Percentiles rank a stretch among this genome's conserved stretches.
Conservation (phyloP, 2,329 filamentous ascomycete species). For the Aspergillus nomiae region DNA sequence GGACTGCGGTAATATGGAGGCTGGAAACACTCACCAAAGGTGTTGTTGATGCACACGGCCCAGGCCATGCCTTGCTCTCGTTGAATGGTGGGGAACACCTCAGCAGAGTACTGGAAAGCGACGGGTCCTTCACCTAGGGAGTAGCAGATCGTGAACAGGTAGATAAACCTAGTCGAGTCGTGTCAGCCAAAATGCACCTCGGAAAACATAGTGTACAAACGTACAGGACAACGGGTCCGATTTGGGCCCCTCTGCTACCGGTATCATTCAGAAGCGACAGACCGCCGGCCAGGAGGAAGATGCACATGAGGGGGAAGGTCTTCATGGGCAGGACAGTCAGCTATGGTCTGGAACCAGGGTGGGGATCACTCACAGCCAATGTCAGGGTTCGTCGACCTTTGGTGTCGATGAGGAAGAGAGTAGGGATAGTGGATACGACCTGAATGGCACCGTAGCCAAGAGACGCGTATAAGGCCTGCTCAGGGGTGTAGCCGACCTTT, state of each 20-base stretch:
- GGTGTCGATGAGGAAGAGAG: conserved; percentile 66
- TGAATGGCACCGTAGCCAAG: conserved; percentile 66
- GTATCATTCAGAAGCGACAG: conserved; percentile 53
- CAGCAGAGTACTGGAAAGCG: conserved; percentile 54
- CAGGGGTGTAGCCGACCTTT: conserved; percentile 55
- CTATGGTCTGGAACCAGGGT: no score
- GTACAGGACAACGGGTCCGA: conserved; percentile 27
- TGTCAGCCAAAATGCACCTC: not conserved
- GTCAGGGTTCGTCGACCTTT: conserved; percentile 61
- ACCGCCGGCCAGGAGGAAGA: conserved; percentile 62
- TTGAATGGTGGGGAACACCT: conserved; percentile 57
- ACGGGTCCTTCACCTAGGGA: conserved; percentile 62
- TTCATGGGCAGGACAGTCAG: conserved; percentile 35
- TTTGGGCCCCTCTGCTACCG: conserved; percentile 36
- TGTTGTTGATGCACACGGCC: conserved; percentile 32
- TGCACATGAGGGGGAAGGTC: conserved; percentile 67
- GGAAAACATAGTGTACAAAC: not conserved
- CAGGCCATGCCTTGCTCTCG: conserved; percentile 40
- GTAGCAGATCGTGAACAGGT: conserved; percentile 65
- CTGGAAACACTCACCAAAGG: conserved; percentile 20
- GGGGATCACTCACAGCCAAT: conserved; percentile 20
- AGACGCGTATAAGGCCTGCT: conserved; percentile 62
- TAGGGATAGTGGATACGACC: conserved; percentile 63
- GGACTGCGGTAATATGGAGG: not conserved
- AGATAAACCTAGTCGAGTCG: conserved; percentile 60